Conservation (phyloP, 208 protist species). For the Naegleria lovaniensis region DNA sequence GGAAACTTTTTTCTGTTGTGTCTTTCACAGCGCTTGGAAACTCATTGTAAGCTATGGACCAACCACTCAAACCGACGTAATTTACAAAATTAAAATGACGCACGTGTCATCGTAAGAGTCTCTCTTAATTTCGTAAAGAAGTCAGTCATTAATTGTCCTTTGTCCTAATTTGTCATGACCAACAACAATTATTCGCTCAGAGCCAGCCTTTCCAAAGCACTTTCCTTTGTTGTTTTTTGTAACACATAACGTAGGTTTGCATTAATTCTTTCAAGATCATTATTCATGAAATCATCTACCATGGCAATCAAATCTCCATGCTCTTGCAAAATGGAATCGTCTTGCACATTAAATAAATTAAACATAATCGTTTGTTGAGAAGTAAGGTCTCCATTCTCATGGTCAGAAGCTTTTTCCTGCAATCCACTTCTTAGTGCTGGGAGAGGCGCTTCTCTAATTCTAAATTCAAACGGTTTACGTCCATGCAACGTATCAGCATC, state of each 20-base stretch:
- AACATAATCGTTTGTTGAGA: background rate
- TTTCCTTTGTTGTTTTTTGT: background rate
- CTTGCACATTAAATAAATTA: background rate
- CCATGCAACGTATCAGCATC: background rate
- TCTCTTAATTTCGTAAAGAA: no score
- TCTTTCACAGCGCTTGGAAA: no score
- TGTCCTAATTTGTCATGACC: no score
- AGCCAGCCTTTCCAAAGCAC: background rate
- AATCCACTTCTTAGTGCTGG: background rate
- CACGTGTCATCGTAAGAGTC: no score
- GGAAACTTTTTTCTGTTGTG: no score
- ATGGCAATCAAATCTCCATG: background rate
- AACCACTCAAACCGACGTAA: no score
- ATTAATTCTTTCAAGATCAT: background rate
- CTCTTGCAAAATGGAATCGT: background rate
- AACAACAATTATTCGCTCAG: no score
- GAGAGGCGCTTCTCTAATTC: background rate
- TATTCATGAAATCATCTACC: background rate
- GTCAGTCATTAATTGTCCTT: no score
- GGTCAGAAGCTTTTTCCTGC: no score
- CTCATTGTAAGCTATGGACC: no score
- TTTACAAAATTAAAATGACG: no score
- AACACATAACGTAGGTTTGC: background rate
- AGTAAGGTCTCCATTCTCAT: background rate
- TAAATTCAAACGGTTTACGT: background rate